Evolutionary conservation across 345 rosid genomes (phyloP), one percentile per base, ranked within the genome.

Genomic region (Hypericum perforatum): DNA sequence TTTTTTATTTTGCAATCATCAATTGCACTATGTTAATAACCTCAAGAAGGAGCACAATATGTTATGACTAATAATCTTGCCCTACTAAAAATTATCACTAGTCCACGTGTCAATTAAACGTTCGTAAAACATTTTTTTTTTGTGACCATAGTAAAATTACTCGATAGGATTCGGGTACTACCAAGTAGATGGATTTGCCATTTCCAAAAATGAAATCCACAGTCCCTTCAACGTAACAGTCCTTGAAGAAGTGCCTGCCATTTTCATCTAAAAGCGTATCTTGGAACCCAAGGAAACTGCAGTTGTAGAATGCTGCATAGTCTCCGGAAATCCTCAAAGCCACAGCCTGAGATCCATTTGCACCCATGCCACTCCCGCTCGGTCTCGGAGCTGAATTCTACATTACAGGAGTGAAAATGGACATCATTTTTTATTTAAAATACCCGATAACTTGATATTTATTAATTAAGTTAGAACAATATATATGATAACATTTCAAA

Each of bases 121-220:
- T 22, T 22, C 2, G 4, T 22, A 22, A 22, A 22, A 22, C 32
- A 4, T 1, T 1, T 22, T 22, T 22, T 22, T 10, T 11, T 9
- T 2, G 13, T 11, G 48, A 44, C 1, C 11, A 15, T 22, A 22
- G 32, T 22, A 22, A 22, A 22, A 22, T 22, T 22, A 22, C 32
- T 22, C 32, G 32, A 22, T 10, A 3, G 48, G 11, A 44, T 15
- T 1, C 32, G 2, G 32, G 4, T 22, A 44, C 11, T 44, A 44
- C 48, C 48, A 44, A n/a, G 13, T 44, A 44, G 48, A 44, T n/a
- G 8, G 48, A 44, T 7, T 11, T 44, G 1, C 6, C 48, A 11
- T 15, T 44, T 8, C 48, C 48, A 11, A 44, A 44, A n/a, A 44
- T 44, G 48, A 44, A 44, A 44, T 44, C 48, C 11, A 44, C 48